Base-by-base conservation (phyloP, 2,329 filamentous ascomycete genomes). In the Pseudonectria buxi region DNA sequence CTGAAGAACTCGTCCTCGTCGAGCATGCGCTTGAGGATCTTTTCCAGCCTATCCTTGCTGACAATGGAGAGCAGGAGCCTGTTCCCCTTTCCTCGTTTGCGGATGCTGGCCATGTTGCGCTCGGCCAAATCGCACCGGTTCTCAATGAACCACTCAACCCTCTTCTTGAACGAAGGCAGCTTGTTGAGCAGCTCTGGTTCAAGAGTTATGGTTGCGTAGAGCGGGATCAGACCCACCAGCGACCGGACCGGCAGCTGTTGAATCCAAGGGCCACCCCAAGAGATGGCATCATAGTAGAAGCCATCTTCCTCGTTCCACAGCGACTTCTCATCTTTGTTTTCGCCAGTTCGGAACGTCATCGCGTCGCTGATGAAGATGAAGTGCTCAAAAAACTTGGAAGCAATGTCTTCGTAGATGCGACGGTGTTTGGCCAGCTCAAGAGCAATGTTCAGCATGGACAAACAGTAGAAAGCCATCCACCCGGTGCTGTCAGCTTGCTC, bases 221-320 rank as follows among this genome's bases (percentile, higher is more conserved):
- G 76, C 2, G 90, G 90, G 45, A 96, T 96, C 39, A 96, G 69
- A 10, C 92, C 90, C 34, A 96, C 90, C 7, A 96, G 76, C 12
- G 90, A 96, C 39, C 88, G 76, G 34, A 96, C 86, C 1, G 87
- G 89, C 55, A 96, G 76, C 61, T 95, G 89, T 55, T 95, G 86
- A 35, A 86, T 86, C 81, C 83, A 94, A 7, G 89, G 89, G 7
- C 88, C 88, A 32, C 90, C 90, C 78, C 87, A 96, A 2, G 89
- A 94, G 46, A 96, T 96, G 16, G 90, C 90, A 64, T 96, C 90
- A 57, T 96, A 96, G 72, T 96, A 96, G 71, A 96, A 96, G 37
- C 86, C 88, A 61, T 96, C 90, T 44, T 94, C 77, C 18, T 95
- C 88, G 54, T 95, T 96, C 90, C 90, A 96, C 7, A 96, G 68